A percentile compares a stretch with the other conserved stretches of the same genome.
Conservation (phyloP, 1,139 yeast species). For the Zhuliangozyma parablackwelliae region DNA sequence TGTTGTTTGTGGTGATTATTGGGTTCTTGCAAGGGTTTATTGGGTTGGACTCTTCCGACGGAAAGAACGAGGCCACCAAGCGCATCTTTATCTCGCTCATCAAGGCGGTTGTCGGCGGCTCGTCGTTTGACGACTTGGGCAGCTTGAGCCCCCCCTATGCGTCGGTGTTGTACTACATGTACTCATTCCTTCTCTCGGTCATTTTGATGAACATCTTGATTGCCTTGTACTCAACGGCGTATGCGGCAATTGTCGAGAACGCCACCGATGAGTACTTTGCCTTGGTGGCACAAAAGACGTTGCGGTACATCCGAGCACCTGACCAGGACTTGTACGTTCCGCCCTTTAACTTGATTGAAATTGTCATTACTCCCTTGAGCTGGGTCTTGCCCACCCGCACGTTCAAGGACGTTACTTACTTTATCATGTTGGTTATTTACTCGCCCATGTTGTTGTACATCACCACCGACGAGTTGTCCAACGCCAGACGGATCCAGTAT, state of each 20-base stretch:
- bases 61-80: conserved; percentile 68
- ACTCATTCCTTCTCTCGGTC: conserved; percentile 69
- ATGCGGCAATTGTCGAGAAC: conserved; percentile 74
- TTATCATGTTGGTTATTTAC: conserved; percentile 61
- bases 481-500: conserved; percentile 67
- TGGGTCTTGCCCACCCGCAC: conserved; percentile 23
- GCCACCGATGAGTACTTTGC: conserved; percentile 74
- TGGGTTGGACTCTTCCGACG: conserved; percentile 86
- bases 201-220: conserved; percentile 74
- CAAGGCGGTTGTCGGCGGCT: conserved; percentile 68
- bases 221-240: conserved; percentile 83
- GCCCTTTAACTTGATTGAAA: conserved; percentile 73
- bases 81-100: conserved; percentile 62
- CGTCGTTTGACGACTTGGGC: conserved; percentile 66
- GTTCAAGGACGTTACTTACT: conserved; percentile 38
- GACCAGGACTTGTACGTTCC: conserved; percentile 84
- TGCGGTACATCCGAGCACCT: conserved; percentile 82
- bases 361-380: conserved; percentile 37
- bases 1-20: conserved; percentile 62
- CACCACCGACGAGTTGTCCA: conserved; percentile 58
- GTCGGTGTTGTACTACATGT: conserved; percentile 65
- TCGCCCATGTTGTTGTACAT: conserved; percentile 62
- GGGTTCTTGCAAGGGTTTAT: conserved; percentile 86
- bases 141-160: conserved; percentile 84
- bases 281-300: conserved; percentile 76